Conservation (phyloP, 768 basidiomycete species). For the Pleurotus platypus region DNA sequence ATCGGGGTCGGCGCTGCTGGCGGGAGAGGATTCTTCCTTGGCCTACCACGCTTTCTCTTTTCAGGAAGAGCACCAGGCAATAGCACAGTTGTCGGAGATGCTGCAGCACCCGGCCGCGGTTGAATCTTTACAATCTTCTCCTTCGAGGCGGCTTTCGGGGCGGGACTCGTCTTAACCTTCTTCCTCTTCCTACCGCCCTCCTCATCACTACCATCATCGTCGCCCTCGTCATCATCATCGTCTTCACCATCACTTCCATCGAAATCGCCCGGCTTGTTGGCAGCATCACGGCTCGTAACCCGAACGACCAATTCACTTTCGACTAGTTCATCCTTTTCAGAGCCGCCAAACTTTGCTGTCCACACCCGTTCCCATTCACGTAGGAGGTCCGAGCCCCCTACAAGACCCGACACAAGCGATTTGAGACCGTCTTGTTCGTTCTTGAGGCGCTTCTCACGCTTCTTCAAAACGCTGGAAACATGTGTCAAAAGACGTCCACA, state of each 20-base stretch:
- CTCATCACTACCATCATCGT: conserved; percentile 33
- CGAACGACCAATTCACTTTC: conserved; percentile 47
- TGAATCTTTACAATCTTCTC: conserved; percentile 41
- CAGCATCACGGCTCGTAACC: conserved; percentile 39
- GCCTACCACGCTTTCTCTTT: conserved; percentile 83
- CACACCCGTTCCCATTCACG: conserved; percentile 77
- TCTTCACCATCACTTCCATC: conserved; percentile 57
- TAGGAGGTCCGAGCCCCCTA: conserved; percentile 69
- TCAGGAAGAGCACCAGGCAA: conserved; percentile 37
- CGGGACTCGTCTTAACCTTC: conserved; percentile 47
- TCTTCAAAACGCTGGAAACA: conserved; percentile 64
- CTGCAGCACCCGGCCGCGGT: conserved; percentile 11
- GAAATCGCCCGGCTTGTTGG: conserved; percentile 32
- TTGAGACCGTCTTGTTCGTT: conserved; percentile 77
- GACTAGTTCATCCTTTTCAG: conserved; percentile 62
- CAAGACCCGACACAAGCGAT: conserved; percentile 63
- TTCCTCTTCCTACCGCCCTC: conserved; percentile 58
- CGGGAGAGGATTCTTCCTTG: conserved; percentile 63
- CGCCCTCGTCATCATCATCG: conserved; percentile 22
- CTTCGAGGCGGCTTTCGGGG: conserved; percentile 15
- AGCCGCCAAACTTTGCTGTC: conserved; percentile 70
- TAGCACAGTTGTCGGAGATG: too few species aligned
- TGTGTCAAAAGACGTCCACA: conserved; percentile 2
- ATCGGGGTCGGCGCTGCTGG: conserved; percentile 28
- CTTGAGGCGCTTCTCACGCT: conserved; percentile 65